Conservation (phyloP, 2,329 filamentous ascomycete species). For the Raffaelea ambrosiae region DNA sequence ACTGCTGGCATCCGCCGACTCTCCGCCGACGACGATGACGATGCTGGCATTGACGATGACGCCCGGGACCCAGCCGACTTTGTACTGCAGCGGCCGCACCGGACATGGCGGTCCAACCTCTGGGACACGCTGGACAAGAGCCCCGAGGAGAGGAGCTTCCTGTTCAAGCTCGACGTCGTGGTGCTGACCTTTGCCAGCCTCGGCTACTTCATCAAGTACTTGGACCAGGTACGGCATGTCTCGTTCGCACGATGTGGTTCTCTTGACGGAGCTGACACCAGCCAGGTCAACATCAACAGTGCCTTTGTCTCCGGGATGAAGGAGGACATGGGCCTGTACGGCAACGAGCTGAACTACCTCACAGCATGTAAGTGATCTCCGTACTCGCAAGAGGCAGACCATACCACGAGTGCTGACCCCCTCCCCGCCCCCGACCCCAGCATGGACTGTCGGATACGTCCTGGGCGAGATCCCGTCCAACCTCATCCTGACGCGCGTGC, state of each 20-base stretch:
- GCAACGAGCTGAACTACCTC: constrained; percentile 31
- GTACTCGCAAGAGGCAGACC: too few relatives aligned
- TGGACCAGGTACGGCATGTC: too few relatives aligned
- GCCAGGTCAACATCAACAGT: constrained; percentile 25
- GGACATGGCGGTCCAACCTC: constrained; percentile 37
- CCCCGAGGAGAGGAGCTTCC: constrained; percentile 21
- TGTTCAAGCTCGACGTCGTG: constrained; percentile 24
- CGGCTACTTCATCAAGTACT: constrained; percentile 35
- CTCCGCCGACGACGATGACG: neutral
- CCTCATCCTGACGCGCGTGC: constrained; percentile 28
- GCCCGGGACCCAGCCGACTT: constrained; percentile 2
- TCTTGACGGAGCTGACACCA: too few relatives aligned
- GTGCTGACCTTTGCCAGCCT: constrained; percentile 28
- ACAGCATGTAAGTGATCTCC: constrained; percentile 1
- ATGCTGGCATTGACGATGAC: neutral
- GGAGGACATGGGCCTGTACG: constrained; percentile 28
- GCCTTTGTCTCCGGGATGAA: constrained; percentile 40
- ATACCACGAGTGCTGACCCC: too few relatives aligned
- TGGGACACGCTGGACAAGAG: constrained; percentile 37
- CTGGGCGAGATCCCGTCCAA: constrained; percentile 28
- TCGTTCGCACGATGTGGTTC: too few relatives aligned
- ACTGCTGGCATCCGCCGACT: neutral
- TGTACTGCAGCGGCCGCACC: constrained; percentile 4
- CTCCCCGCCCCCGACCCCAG: too few relatives aligned
- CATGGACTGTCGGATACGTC: constrained; percentile 30